Percentiles rank a stretch among this genome's conserved stretches.
These are phyloP conservation scores for Aureobasidium sp. DNA, from an alignment of 2,329 filamentous ascomycete species.

Conservation along the genomic window DNA sequence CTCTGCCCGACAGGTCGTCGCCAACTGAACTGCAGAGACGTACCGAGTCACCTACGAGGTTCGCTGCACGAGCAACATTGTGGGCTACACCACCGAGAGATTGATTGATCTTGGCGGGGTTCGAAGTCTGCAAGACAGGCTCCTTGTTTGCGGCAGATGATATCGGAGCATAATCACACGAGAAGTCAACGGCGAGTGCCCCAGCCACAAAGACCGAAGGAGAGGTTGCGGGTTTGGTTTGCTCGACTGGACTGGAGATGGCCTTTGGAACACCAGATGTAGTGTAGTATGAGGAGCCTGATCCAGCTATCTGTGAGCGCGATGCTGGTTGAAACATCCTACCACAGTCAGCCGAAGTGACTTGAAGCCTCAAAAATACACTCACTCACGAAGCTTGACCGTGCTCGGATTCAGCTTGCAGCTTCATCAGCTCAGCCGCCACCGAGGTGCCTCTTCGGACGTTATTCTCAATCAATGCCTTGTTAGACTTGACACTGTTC, in stretches of 20 bases:
- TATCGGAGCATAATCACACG: constrained; percentile 64
- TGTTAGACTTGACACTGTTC: constrained; percentile 66
- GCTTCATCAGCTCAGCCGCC: constrained; percentile 51
- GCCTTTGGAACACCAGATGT: constrained; percentile 21
- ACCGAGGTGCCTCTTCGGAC: constrained; percentile 57
- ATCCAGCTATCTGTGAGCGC: constrained; percentile 1
- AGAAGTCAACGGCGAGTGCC: constrained; percentile 80
- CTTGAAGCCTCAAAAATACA: background rate
- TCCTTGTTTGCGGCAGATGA: constrained; percentile 31
- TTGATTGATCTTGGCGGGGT: constrained; percentile 71
- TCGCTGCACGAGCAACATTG: constrained; percentile 81
- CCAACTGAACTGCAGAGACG: constrained; percentile 74
- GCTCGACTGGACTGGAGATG: constrained; percentile 5
- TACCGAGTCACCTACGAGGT: constrained; percentile 58
- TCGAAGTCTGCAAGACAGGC: constrained; percentile 67
- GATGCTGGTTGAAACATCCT: constrained; percentile 13
- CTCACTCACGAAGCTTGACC: constrained; percentile 30
- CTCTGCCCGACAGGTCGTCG: constrained; percentile 68
- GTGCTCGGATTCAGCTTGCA: constrained; percentile 36
- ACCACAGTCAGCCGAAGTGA: constrained; percentile 8
- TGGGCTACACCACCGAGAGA: constrained; percentile 85
- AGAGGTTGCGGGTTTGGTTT: background rate
- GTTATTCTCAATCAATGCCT: constrained; percentile 59
- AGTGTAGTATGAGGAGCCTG: constrained; percentile 16
- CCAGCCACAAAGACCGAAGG: constrained; percentile 77